These are phyloP conservation scores for Candida sanyiensis DNA, from an alignment of 805 yeast genomes.

Conservation along the genomic window DNA sequence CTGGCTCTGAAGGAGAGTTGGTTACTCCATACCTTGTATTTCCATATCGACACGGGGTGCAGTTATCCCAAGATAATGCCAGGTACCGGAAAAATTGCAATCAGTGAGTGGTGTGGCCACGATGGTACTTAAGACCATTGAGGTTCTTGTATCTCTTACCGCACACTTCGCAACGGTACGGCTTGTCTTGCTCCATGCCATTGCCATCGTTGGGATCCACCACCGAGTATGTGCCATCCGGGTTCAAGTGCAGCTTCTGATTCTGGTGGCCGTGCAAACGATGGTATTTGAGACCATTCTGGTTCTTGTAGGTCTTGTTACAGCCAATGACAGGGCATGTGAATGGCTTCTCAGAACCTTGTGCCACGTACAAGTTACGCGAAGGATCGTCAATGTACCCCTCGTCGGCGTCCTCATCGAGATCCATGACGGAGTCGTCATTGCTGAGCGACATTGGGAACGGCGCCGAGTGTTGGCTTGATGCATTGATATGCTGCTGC, in stretches of 20 bases:
- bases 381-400: slow-evolving; percentile 97
- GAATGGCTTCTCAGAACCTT: slow-evolving; percentile 90
- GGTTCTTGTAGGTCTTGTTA: slow-evolving; percentile 95
- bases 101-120: slow-evolving; percentile 96
- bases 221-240: slow-evolving; percentile 88
- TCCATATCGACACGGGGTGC: no score
- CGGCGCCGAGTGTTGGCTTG: slow-evolving; percentile 21
- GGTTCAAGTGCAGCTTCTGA: slow-evolving; percentile 82
- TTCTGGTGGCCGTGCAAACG: slow-evolving; percentile 95
- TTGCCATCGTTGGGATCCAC: slow-evolving; percentile 94
- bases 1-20: no score
- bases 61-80: no score
- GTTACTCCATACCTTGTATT: no score
- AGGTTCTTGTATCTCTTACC: slow-evolving; percentile 95
- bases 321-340: slow-evolving; percentile 98
- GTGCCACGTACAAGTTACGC: slow-evolving; percentile 86
- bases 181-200: slow-evolving; percentile 95
- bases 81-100: no score
- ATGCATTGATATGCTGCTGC: slow-evolving; percentile 16
- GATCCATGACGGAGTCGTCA: slow-evolving; percentile 28
- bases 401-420: slow-evolving; percentile 53
- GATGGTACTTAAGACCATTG: slow-evolving; percentile 93
- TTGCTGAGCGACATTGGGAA: slow-evolving; percentile 31
- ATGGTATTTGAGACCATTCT: slow-evolving; percentile 94
- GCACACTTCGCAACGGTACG: slow-evolving; percentile 96